Percentiles rank a stretch among this genome's conserved stretches.
Conservation (phyloP, 495 filamentous ascomycete genomes). For the Filosporella fistucella region DNA sequence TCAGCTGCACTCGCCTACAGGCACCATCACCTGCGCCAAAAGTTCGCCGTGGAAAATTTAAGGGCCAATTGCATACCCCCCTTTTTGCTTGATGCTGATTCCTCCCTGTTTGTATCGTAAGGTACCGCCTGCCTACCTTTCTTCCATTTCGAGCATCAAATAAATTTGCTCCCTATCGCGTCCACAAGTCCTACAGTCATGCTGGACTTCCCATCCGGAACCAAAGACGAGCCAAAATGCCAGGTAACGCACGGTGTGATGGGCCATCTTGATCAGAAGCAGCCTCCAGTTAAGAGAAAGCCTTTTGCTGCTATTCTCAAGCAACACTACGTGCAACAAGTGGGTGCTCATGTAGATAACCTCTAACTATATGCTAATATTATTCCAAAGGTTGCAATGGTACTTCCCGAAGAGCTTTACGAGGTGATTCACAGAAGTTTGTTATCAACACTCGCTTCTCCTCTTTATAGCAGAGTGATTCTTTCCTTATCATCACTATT, state of each 20-base stretch:
- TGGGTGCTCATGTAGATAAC: slow-evolving; percentile 29
- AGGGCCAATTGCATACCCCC: too few relatives aligned
- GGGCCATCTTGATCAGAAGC: slow-evolving; percentile 61
- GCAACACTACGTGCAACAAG: slow-evolving; percentile 75
- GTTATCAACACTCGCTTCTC: slow-evolving; percentile 16
- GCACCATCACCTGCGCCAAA: too few relatives aligned
- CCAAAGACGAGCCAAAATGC: slow-evolving; percentile 53
- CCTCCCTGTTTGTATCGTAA: too few relatives aligned
- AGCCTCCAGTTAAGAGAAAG: slow-evolving; percentile 65
- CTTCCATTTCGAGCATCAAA: too few relatives aligned
- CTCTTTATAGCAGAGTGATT: slow-evolving; percentile 63
- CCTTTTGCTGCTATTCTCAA: slow-evolving; percentile 65
- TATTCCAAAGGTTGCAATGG: slow-evolving; percentile 58
- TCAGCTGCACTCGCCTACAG: too few relatives aligned
- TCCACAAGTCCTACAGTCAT: too few relatives aligned
- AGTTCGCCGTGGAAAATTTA: too few relatives aligned
- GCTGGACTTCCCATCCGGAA: slow-evolving; percentile 15
- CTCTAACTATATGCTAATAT: slow-evolving; percentile 2
- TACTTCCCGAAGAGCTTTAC: slow-evolving; percentile 66
- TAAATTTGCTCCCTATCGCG: too few relatives aligned
- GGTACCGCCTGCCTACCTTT: too few relatives aligned
- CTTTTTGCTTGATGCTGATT: too few relatives aligned
- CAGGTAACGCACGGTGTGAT: slow-evolving; percentile 65
- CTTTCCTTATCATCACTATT: slow-evolving; percentile 71
- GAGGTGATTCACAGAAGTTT: slow-evolving; percentile 53